Evolutionary conservation across 257 asterid species (phyloP).

Genomic region (Ocimum tenuiflorum): DNA sequence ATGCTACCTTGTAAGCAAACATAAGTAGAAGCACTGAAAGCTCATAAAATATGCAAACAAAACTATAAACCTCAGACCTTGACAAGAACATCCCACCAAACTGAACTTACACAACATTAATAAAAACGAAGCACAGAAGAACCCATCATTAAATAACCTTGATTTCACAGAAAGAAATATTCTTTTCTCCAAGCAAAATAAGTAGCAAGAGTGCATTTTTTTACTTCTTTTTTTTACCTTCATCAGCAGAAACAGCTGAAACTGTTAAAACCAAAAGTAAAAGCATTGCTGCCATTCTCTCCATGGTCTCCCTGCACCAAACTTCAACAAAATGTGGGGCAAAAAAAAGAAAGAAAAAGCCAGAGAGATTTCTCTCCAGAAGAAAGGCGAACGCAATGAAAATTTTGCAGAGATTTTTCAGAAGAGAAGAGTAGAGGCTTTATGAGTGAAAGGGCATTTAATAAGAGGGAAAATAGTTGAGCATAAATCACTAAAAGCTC

Average conservation of each 20-base stretch:
- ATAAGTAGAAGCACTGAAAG: too few relatives aligned
- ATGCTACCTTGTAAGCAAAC: slow-evolving; percentile 63
- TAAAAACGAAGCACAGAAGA: slow-evolving; percentile 4
- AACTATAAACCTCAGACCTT: slow-evolving; percentile 1
- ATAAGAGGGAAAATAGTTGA: slow-evolving; percentile 24
- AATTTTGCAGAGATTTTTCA: slow-evolving; percentile 8
- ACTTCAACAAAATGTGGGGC: too few relatives aligned
- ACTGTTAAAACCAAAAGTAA: slow-evolving; percentile 41
- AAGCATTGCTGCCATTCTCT: slow-evolving; percentile 31
- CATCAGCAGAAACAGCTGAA: slow-evolving; percentile 69
- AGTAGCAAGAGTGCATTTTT: not conserved
- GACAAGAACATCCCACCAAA: slow-evolving; percentile 26
- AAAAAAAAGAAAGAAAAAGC: too few relatives aligned
- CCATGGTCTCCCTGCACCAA: not conserved
- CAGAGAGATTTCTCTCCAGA: too few relatives aligned
- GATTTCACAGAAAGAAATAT: not conserved
- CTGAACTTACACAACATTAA: slow-evolving; percentile 6
- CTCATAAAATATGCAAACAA: not conserved
- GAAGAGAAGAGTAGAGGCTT: slow-evolving; percentile 17
- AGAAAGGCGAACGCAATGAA: not conserved
- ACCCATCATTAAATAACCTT: slow-evolving; percentile 23
- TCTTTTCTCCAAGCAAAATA: not conserved
- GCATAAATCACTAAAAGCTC: slow-evolving; percentile 37
- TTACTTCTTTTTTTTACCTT: slow-evolving; percentile 34
- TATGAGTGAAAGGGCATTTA: slow-evolving; percentile 28